Evolutionary conservation across 768 basidiomycete genomes (phyloP).

Genomic region (Chiua virens): DNA sequence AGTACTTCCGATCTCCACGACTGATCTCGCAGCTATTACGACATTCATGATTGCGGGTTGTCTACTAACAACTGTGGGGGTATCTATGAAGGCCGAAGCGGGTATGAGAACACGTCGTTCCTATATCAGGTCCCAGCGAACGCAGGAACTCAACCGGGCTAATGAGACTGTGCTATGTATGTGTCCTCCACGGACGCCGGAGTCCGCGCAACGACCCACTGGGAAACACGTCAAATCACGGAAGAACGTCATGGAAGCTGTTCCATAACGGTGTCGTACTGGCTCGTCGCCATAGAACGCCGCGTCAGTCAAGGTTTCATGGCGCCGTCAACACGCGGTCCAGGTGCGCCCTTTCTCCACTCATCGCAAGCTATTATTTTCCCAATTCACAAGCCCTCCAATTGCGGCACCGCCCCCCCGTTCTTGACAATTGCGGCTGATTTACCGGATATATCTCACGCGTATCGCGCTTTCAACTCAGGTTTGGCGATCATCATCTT

Average conservation of each 20-base stretch:
- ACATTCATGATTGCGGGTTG: slow-evolving; percentile 16
- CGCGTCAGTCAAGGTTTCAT: slow-evolving; percentile 37
- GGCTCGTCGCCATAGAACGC: slow-evolving; percentile 30
- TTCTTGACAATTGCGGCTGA: slow-evolving; percentile 23
- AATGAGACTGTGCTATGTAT: slow-evolving; percentile 5
- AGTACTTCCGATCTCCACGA: slow-evolving; percentile 23
- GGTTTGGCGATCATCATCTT: slow-evolving; percentile 24
- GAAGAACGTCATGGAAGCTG: slow-evolving; percentile 25
- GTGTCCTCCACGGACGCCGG: slow-evolving; percentile 18
- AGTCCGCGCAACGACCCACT: slow-evolving; percentile 11
- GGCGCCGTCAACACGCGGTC: slow-evolving; percentile 32
- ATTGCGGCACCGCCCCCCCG: slow-evolving; percentile 25
- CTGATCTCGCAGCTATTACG: slow-evolving; percentile 19
- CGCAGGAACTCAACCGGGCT: slow-evolving; percentile 6
- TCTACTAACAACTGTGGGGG: slow-evolving; percentile 17
- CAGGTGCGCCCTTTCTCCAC: slow-evolving; percentile 30
- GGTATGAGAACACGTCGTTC: slow-evolving; percentile 15
- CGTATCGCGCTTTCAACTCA: slow-evolving; percentile 14
- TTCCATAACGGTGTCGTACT: slow-evolving; percentile 27
- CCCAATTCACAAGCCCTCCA: slow-evolving; percentile 17
- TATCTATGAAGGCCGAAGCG: slow-evolving; percentile 5
- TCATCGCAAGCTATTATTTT: slow-evolving; percentile 24
- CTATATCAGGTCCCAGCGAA: slow-evolving; percentile 15
- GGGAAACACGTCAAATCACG: slow-evolving; percentile 25
- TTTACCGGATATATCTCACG: slow-evolving; percentile 34